Conservation (phyloP, 2,329 filamentous ascomycete species). For the Samsoniella hepiali region DNA sequence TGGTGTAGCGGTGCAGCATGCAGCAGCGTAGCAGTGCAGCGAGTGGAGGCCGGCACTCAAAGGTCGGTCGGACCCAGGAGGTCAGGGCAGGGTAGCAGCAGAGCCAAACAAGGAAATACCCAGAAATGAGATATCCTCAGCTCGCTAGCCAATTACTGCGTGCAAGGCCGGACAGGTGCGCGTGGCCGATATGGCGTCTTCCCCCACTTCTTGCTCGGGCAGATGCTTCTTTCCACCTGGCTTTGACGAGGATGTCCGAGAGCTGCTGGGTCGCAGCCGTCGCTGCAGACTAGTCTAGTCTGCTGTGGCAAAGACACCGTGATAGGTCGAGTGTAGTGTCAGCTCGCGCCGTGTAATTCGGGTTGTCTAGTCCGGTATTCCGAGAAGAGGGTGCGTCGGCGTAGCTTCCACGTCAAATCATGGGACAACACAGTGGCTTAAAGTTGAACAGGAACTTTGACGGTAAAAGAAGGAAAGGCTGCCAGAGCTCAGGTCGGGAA, state of each 20-base stretch:
- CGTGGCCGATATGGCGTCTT: conserved; percentile 14
- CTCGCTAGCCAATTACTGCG: neutral
- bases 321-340: neutral
- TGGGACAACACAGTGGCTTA: neutral
- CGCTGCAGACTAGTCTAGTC: neutral
- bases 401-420: neutral
- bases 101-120: neutral
- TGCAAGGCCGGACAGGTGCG: neutral
- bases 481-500: conserved; percentile 6
- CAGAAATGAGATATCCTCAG: conserved; percentile 1
- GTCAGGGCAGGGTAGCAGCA: neutral
- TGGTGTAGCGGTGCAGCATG: neutral
- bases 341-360: neutral
- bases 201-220: conserved; percentile 3
- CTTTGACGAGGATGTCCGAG: conserved; percentile 14
- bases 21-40: neutral
- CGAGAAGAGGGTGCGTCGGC: neutral
- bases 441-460: neutral
- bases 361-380: neutral
- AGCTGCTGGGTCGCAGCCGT: neutral
- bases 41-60: neutral
- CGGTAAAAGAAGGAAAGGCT: neutral
- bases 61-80: neutral
- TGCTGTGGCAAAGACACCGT: neutral
- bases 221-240: neutral